These are phyloP conservation scores for Exidia glandulosa DNA, from an alignment of 768 basidiomycete species.

Conservation along the genomic window DNA sequence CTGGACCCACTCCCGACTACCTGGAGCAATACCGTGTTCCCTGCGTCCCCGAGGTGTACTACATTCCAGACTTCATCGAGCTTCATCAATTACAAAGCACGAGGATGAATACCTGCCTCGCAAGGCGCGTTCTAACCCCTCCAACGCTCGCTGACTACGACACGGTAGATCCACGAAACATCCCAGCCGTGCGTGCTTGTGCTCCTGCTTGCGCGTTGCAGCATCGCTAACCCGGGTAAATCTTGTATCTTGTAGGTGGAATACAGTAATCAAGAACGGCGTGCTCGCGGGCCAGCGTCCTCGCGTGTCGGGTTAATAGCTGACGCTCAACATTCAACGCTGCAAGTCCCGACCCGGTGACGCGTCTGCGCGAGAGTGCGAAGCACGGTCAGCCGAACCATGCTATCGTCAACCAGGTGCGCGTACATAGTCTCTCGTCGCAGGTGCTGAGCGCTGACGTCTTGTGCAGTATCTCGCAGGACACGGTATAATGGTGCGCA, in stretches of 20 bases:
- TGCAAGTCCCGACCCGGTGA: conserved; percentile 69
- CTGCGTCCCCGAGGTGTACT: conserved; percentile 32
- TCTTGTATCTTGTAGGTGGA: conserved; percentile 50
- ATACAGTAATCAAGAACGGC: conserved; percentile 55
- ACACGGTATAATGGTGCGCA: conserved; percentile 82
- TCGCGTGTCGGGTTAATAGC: not conserved
- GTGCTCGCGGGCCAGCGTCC: conserved; percentile 45
- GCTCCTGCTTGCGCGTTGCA: not conserved
- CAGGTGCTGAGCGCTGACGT: conserved; percentile 13
- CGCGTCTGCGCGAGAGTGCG: conserved; percentile 49
- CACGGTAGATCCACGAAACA: conserved; percentile 55
- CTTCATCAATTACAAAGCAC: conserved; percentile 54
- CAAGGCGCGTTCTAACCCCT: conserved; percentile 40
- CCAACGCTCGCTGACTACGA: not conserved
- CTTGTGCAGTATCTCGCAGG: conserved; percentile 61
- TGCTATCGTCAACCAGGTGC: conserved; percentile 77
- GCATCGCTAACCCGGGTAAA: not conserved
- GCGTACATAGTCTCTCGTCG: conserved; percentile 5
- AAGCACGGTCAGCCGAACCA: conserved; percentile 73
- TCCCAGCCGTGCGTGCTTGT: conserved; percentile 69
- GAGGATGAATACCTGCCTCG: conserved; percentile 71
- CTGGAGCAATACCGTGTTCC: not conserved
- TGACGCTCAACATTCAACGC: conserved; percentile 4
- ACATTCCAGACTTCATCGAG: too few species aligned
- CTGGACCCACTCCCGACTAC: not conserved